phyloP scores from a whole-genome alignment of 805 yeast species.

The Starmerella davenportii region DNA sequence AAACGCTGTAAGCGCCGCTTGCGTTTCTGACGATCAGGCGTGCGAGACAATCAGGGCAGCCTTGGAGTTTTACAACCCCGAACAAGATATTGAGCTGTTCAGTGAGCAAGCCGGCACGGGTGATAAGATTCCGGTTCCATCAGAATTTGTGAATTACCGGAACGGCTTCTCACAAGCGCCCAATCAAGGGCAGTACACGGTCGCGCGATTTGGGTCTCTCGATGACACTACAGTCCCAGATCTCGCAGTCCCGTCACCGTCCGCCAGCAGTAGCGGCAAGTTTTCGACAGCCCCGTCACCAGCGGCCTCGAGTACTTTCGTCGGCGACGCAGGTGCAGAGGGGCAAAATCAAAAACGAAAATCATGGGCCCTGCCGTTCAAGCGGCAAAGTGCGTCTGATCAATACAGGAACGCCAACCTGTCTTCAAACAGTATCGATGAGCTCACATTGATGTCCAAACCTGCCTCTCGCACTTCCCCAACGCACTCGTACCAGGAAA shows the following conservation, averaged over 20 bases:
- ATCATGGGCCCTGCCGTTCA: constrained; percentile 31
- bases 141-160: constrained; percentile 45
- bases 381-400: constrained; percentile 24
- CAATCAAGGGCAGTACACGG: constrained; percentile 17
- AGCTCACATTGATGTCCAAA: too few relatives aligned
- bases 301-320: too few relatives aligned
- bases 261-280: too few relatives aligned
- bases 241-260: constrained; percentile 2
- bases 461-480: too few relatives aligned
- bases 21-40: constrained; percentile 62
- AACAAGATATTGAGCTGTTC: constrained; percentile 38
- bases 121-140: constrained; percentile 36
- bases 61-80: constrained; percentile 51
- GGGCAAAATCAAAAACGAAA: constrained; percentile 18
- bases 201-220: constrained; percentile 23
- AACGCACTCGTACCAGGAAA: too few relatives aligned
- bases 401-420: too few relatives aligned
- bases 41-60: constrained; percentile 52
- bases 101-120: constrained; percentile 47
- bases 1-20: constrained; percentile 52
- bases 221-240: constrained; percentile 4
- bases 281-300: too few relatives aligned
- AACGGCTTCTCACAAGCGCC: constrained; percentile 26
- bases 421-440: too few relatives aligned
- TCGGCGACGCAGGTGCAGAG: too few relatives aligned